Percentiles rank a stretch among this genome's conserved stretches.
Evolutionary conservation across 495 filamentous ascomycete genomes (phyloP).

Genomic region (Aspergillus taichungensis): DNA sequence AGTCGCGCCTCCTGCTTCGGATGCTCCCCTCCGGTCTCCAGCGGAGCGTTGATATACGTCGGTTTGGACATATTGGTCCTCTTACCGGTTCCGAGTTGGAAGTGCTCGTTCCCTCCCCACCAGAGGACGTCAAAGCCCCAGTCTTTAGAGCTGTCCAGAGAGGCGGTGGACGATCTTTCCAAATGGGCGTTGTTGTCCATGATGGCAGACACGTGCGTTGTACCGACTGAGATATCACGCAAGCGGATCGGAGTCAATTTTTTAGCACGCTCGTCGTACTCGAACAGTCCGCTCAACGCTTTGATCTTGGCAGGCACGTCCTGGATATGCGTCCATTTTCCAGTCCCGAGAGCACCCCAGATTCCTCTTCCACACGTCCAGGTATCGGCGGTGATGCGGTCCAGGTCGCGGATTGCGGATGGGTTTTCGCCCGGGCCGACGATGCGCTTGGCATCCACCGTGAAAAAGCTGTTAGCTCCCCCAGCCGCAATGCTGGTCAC

Average conservation of each 20-base stretch:
- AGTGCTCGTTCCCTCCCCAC: constrained; percentile 93
- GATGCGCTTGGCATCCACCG: constrained; percentile 62
- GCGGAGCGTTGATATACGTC: constrained; percentile 67
- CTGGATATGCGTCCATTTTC: constrained; percentile 86
- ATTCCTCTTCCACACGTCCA: constrained; percentile 85
- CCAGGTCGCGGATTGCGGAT: constrained; percentile 30
- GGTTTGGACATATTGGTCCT: constrained; percentile 69
- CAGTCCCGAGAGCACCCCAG: constrained; percentile 71
- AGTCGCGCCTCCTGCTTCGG: constrained; percentile 63
- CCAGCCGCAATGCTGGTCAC: constrained; percentile 75
- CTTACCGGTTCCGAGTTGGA: constrained; percentile 86
- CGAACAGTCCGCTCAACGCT: constrained; percentile 66
- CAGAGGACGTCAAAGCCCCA: constrained; percentile 81
- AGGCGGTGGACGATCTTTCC: constrained; percentile 32
- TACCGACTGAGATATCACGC: constrained; percentile 59
- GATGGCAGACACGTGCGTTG: constrained; percentile 68
- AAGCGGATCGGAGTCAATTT: constrained; percentile 68
- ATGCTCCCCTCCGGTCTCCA: constrained; percentile 36
- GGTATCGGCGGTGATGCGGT: constrained; percentile 59
- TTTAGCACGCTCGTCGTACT: constrained; percentile 69
- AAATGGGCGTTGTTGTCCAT: constrained; percentile 70
- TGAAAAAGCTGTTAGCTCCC: constrained; percentile 78
- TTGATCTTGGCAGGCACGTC: constrained; percentile 73
- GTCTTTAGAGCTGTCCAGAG: constrained; percentile 45
- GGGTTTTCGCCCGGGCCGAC: constrained; percentile 38